A percentile compares a stretch with the other conserved stretches of the same genome.
phyloP scores from a whole-genome alignment of 2,329 filamentous ascomycete species.

The Xylariaceae sp. region DNA sequence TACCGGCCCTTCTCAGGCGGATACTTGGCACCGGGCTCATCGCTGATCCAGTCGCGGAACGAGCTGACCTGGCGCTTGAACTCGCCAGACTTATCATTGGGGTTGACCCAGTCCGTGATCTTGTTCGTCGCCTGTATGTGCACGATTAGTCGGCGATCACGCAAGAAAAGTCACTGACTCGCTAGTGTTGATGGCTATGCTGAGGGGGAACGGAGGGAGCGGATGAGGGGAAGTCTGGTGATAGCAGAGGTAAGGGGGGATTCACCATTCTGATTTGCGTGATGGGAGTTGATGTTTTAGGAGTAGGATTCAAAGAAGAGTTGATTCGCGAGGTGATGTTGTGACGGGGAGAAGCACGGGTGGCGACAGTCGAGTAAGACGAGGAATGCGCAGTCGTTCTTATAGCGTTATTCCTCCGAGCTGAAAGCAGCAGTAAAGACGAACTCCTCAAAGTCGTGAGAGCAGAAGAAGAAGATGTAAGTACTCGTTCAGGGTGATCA shows the following conservation, averaged over 20 bases:
- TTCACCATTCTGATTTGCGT: slow-evolving; percentile 27
- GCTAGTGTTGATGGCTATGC: too few species aligned
- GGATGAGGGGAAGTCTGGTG: neutral
- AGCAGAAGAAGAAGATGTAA: too few species aligned
- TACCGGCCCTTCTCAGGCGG: slow-evolving; percentile 85
- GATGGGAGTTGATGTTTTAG: neutral
- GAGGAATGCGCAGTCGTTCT: too few species aligned
- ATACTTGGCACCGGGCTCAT: slow-evolving; percentile 65
- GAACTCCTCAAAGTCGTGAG: too few species aligned
- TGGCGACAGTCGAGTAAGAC: too few species aligned
- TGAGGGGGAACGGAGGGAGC: neutral
- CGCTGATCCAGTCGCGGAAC: slow-evolving; percentile 77
- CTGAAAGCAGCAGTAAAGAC: too few species aligned
- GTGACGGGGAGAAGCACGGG: too few species aligned
- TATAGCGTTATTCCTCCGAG: too few species aligned
- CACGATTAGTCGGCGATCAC: neutral
- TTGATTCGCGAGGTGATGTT: too few species aligned
- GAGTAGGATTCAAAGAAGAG: too few species aligned
- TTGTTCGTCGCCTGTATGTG: slow-evolving; percentile 29
- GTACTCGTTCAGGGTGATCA: too few species aligned
- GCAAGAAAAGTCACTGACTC: too few species aligned
- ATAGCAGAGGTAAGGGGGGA: neutral
- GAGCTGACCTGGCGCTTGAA: slow-evolving; percentile 84
- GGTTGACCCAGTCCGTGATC: slow-evolving; percentile 81
- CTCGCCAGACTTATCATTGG: slow-evolving; percentile 73